Evolutionary conservation across 768 basidiomycete species (phyloP).

Genomic region (Tubosaeta sp.): DNA sequence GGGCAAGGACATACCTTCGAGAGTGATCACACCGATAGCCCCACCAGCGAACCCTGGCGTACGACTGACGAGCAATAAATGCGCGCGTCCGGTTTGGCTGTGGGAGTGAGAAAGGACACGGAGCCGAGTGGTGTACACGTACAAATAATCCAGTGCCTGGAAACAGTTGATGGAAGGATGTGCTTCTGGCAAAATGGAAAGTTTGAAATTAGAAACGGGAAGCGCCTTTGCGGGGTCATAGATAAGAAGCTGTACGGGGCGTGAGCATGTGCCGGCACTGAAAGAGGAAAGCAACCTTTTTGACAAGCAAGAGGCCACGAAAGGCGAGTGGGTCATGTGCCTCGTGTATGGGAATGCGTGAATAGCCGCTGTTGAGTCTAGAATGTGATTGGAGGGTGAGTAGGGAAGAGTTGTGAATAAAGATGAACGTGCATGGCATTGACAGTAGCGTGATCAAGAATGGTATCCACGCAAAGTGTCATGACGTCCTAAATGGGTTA

Average conservation of each 20-base stretch:
- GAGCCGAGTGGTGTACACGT: slow-evolving; percentile 13
- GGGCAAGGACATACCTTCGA: slow-evolving; percentile 57
- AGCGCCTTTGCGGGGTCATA: slow-evolving; percentile 83
- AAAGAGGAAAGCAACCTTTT: slow-evolving; percentile 47
- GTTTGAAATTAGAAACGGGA: slow-evolving; percentile 68
- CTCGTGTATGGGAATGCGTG: slow-evolving; percentile 86
- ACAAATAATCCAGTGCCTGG: slow-evolving; percentile 94
- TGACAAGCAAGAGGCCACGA: slow-evolving; percentile 77
- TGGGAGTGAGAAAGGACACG: slow-evolving; percentile 12
- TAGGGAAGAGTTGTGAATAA: neutral
- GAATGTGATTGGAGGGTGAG: slow-evolving; percentile 8
- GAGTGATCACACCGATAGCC: slow-evolving; percentile 85
- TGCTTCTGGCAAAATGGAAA: slow-evolving; percentile 89
- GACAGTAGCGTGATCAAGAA: slow-evolving; percentile 75
- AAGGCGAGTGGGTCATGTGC: slow-evolving; percentile 66
- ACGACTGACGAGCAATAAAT: slow-evolving; percentile 79
- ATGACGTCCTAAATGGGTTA: slow-evolving; percentile 56
- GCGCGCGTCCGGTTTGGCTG: slow-evolving; percentile 95
- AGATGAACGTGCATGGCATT: slow-evolving; percentile 58
- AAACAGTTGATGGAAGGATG: slow-evolving; percentile 86
- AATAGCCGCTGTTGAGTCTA: slow-evolving; percentile 79
- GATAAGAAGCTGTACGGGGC: slow-evolving; percentile 57
- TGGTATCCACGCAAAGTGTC: slow-evolving; percentile 69
- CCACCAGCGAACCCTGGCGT: slow-evolving; percentile 83
- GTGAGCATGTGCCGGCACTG: neutral